A percentile compares a stretch with the other conserved stretches of the same genome.
These are phyloP conservation scores for Botrytis medusae DNA, from an alignment of 2,329 filamentous ascomycete genomes.

Conservation along the genomic window DNA sequence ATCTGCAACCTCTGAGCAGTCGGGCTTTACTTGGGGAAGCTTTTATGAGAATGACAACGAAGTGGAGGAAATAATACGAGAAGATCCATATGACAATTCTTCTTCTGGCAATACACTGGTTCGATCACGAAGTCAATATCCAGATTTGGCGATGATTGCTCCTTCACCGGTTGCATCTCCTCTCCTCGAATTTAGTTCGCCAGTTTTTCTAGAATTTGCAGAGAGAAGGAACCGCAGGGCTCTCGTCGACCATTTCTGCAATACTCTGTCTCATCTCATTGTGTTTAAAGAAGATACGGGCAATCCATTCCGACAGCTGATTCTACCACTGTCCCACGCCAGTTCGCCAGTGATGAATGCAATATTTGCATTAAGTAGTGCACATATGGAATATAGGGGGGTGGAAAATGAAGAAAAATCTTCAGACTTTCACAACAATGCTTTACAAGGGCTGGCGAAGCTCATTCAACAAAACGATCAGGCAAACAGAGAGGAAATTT, in stretches of 20 bases:
- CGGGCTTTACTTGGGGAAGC: slow-evolving; percentile 29
- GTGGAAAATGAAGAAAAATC: slow-evolving; percentile 54
- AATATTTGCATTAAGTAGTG: slow-evolving; percentile 78
- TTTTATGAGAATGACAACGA: slow-evolving; percentile 27
- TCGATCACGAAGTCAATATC: slow-evolving; percentile 35
- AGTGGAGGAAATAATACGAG: slow-evolving; percentile 34
- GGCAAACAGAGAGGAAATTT: slow-evolving; percentile 55
- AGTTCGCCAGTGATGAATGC: slow-evolving; percentile 71
- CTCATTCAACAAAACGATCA: slow-evolving; percentile 54
- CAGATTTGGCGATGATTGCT: slow-evolving; percentile 38
- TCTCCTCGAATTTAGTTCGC: slow-evolving; percentile 52
- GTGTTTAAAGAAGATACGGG: slow-evolving; percentile 63
- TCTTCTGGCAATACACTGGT: slow-evolving; percentile 25
- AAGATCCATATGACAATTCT: slow-evolving; percentile 19
- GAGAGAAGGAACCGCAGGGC: slow-evolving; percentile 53
- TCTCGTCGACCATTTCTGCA: slow-evolving; percentile 63
- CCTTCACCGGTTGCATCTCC: slow-evolving; percentile 28
- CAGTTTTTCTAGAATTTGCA: slow-evolving; percentile 57
- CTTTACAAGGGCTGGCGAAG: slow-evolving; percentile 56
- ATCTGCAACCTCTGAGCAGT: slow-evolving; percentile 29
- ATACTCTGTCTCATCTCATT: slow-evolving; percentile 63
- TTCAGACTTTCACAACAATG: slow-evolving; percentile 58
- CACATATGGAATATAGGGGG: slow-evolving; percentile 72
- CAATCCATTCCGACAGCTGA: slow-evolving; percentile 62
- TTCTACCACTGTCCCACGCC: slow-evolving; percentile 56